Percentiles rank a stretch among this genome's conserved stretches.
Conservation (phyloP, 179 eudicot genomes). For the Silene coronaria region DNA sequence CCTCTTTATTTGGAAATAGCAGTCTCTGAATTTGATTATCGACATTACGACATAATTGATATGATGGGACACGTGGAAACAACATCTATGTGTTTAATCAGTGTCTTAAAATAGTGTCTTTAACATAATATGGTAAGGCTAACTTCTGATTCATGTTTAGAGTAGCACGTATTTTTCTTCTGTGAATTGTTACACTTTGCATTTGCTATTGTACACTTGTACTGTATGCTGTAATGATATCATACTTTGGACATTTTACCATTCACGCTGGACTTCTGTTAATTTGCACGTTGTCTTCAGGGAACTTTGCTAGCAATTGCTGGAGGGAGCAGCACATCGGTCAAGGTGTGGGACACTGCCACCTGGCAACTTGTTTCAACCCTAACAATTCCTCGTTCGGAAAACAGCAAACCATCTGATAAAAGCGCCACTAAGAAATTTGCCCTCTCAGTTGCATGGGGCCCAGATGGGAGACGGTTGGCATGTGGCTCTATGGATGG, state of each 20-base stretch:
- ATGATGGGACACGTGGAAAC: neutral
- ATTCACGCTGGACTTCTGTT: neutral
- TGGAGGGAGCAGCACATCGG: constrained; percentile 90
- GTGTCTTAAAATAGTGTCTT: no score
- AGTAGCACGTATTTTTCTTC: neutral
- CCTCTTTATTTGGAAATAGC: neutral
- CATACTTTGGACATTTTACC: neutral
- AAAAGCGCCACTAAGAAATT: constrained; percentile 67
- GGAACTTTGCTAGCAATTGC: constrained; percentile 91
- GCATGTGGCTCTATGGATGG: constrained; percentile 98
- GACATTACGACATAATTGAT: neutral
- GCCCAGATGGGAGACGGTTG: constrained; percentile 64
- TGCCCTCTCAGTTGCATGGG: constrained; percentile 91
- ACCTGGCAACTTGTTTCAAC: constrained; percentile 70
- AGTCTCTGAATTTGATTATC: neutral
- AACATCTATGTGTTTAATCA: neutral
- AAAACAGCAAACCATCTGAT: constrained; percentile 58
- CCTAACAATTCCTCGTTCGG: constrained; percentile 70
- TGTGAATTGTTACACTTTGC: neutral
- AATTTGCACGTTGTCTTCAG: constrained; percentile 30
- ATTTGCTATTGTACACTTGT: neutral
- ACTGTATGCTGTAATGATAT: neutral
- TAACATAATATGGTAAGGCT: neutral
- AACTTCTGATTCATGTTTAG: neutral
- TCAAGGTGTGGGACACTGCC: constrained; percentile 89